Conservation (phyloP, 2,329 filamentous ascomycete species). For the Aureobasidium leucospermi region DNA sequence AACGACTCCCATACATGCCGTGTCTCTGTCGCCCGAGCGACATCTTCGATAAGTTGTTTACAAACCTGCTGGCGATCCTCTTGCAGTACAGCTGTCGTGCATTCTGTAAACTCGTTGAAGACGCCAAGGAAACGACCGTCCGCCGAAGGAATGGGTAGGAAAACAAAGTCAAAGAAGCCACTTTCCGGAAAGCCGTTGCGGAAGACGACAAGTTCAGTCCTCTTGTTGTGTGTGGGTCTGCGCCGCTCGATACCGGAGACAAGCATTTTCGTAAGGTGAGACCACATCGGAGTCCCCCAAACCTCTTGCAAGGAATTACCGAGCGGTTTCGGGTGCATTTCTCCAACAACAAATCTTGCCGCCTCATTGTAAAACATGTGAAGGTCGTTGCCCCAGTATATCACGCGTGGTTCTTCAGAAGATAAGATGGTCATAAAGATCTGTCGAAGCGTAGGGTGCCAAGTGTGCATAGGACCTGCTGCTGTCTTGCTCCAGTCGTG, state of each 20-base stretch:
- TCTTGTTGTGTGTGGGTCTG: neutral
- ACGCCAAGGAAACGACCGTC: neutral
- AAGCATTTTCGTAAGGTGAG: neutral
- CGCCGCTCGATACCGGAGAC: neutral
- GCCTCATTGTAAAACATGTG: neutral
- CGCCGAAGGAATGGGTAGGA: neutral
- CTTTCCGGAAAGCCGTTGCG: neutral
- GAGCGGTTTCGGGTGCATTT: neutral
- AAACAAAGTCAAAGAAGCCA: neutral
- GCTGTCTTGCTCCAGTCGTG: neutral
- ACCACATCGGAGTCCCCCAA: neutral
- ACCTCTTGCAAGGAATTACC: neutral
- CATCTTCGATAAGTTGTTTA: neutral
- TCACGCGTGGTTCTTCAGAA: neutral
- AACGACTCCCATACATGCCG: neutral
- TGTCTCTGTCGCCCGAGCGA: neutral
- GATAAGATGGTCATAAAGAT: neutral
- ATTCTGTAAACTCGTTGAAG: neutral
- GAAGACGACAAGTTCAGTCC: neutral
- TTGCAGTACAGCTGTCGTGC: neutral
- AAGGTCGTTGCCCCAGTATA: slow-evolving; percentile 1
- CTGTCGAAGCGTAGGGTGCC: neutral
- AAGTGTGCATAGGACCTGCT: neutral
- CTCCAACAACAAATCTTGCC: neutral
- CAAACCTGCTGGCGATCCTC: neutral